Evolutionary conservation across 441 rosid genomes (phyloP).

Genomic region (Sinapis alba): DNA sequence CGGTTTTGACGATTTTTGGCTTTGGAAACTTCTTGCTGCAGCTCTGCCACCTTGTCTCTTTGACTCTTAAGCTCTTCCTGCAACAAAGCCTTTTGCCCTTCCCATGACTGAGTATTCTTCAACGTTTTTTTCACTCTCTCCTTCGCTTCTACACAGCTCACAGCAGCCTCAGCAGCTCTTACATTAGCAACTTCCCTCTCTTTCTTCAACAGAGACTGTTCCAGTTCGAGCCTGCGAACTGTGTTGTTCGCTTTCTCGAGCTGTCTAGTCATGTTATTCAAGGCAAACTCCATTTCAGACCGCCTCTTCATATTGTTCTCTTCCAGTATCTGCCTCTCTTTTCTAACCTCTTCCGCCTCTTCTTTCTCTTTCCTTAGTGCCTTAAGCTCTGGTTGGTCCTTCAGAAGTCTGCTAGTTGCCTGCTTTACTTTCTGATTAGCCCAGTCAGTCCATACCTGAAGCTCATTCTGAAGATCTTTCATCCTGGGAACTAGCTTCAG

Average conservation of each 20-base stretch:
- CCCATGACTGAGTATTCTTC: constrained; percentile 77
- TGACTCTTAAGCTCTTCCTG: constrained; percentile 79
- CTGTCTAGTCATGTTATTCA: constrained; percentile 77
- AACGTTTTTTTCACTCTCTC: constrained; percentile 74
- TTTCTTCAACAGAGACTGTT: constrained; percentile 64
- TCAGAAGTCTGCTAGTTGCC: constrained; percentile 83
- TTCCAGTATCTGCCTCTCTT: constrained; percentile 76
- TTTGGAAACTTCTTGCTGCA: constrained; percentile 61
- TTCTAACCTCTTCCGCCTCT: constrained; percentile 81
- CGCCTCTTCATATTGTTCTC: constrained; percentile 86
- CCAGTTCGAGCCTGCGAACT: constrained; percentile 77
- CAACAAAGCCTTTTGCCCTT: constrained; percentile 66
- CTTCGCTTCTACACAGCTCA: constrained; percentile 70
- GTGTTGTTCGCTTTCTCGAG: constrained; percentile 73
- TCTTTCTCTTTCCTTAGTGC: constrained; percentile 86
- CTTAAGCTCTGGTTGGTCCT: constrained; percentile 80
- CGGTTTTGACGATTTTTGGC: constrained; percentile 64
- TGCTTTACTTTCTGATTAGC: constrained; percentile 97
- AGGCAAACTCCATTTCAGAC: constrained; percentile 85
- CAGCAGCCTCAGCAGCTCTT: constrained; percentile 74
- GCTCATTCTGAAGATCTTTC: constrained; percentile 67
- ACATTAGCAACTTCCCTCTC: constrained; percentile 80
- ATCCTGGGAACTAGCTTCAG: constrained; percentile 67
- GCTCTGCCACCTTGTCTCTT: constrained; percentile 53
- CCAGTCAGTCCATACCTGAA: constrained; percentile 96